Base-by-base conservation (phyloP, 768 basidiomycete species). In the Serendipita indica region DNA sequence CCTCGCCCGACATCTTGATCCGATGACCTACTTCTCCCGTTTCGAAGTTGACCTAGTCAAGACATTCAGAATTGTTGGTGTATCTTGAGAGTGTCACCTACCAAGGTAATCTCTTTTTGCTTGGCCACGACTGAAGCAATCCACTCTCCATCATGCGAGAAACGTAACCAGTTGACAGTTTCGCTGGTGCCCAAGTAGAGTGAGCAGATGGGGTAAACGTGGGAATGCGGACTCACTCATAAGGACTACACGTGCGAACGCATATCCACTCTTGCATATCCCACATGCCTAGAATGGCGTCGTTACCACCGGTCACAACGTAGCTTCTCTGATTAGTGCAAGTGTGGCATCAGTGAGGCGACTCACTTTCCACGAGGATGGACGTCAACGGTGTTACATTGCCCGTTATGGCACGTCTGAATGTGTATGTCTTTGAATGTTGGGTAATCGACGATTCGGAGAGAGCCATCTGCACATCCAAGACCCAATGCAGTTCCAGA, bases 81-180 rank as follows among this genome's bases (percentile, higher is more conserved):
- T n/a, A 43, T 18, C 13, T 27, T 46, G 10, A 18, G 41, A 43
- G 27, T 20, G 7, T 18, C 57, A 54, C 58, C n/a, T n/a, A 69
- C 84, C 60, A 63, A 87, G 86, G 39, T 89, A 85, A 61, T 89
- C 86, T 57, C 89, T 83, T 62, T 87, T 88, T 30, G 72, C 70
- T 18, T 85, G 85, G 6, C 77, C 74, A 61, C 74, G 85, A 6
- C 86, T 83, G 54, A 88, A 82, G 87, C 87, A 45, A 89, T 69
- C 65, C 82, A 89, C 72, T 90, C 87, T 33, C 87, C 87, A 63
- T 89, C 87, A 62, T 83, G 76, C 12, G 86, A 89, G 74, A 88
- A 90, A 67, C 83, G 86, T 18, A 89, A 69, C 18, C 78, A 77
- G 61, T 78, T 85, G 64, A 88, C 84, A 20, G 80, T 75, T 65